These are phyloP conservation scores for Colletotrichum scovillei DNA, from an alignment of 2,329 filamentous ascomycete species.

Conservation along the genomic window DNA sequence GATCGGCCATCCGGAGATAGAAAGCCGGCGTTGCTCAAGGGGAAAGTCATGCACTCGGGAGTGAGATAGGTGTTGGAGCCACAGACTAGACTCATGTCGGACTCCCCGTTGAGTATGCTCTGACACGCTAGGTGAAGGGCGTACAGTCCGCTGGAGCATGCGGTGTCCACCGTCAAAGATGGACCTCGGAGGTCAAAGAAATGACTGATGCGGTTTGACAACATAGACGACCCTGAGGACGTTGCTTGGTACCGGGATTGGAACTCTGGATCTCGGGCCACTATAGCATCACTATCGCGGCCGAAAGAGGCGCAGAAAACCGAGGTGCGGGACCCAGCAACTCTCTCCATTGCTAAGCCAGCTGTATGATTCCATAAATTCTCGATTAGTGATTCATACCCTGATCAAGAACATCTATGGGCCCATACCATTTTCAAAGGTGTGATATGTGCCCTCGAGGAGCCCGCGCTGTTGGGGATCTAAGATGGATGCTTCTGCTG, in stretches of 20 bases:
- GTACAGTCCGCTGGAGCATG: slow-evolving; percentile 66
- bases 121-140: slow-evolving; percentile 65
- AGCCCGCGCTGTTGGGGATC: slow-evolving; percentile 64
- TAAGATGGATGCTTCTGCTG: slow-evolving; percentile 39
- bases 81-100: slow-evolving; percentile 53
- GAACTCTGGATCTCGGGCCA: slow-evolving; percentile 40
- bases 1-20: slow-evolving; percentile 61
- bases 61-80: slow-evolving; percentile 65
- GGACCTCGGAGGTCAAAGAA: slow-evolving; percentile 66
- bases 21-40: slow-evolving; percentile 65
- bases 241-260: slow-evolving; percentile 50
- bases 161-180: slow-evolving; percentile 68
- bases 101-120: slow-evolving; percentile 57
- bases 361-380: slow-evolving; percentile 38
- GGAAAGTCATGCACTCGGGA: slow-evolving; percentile 62
- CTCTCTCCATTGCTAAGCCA: slow-evolving; percentile 53
- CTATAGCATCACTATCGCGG: slow-evolving; percentile 50
- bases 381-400: too few species aligned
- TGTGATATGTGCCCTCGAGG: slow-evolving; percentile 61
- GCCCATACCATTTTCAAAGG: slow-evolving; percentile 53
- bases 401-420: too few species aligned
- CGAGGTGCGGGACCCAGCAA: slow-evolving; percentile 55
- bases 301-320: slow-evolving; percentile 64
- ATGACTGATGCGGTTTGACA: slow-evolving; percentile 67
- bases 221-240: slow-evolving; percentile 48